Evolutionary conservation across 371 early-diverging fungal genomes (phyloP).

Genomic region (Chytridium lagenaria): DNA sequence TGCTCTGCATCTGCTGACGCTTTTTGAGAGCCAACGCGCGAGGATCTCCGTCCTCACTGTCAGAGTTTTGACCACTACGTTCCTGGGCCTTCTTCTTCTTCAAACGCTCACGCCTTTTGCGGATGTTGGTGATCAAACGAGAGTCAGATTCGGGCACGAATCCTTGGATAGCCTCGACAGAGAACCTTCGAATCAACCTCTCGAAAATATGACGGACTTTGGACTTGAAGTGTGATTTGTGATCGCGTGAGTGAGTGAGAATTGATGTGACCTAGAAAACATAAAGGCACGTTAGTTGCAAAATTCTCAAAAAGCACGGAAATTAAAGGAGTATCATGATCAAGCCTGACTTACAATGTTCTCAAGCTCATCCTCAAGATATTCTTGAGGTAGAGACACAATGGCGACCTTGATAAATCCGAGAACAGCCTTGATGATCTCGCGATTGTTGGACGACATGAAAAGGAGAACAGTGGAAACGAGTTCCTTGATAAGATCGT

Average conservation of each 20-base stretch:
- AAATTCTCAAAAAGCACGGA: neutral
- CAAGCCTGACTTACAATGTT: constrained; percentile 45
- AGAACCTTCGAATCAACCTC: constrained; percentile 85
- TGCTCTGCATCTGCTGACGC: constrained; percentile 40
- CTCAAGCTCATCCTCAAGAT: constrained; percentile 73
- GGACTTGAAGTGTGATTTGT: constrained; percentile 85
- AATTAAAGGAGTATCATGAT: neutral
- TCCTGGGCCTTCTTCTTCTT: constrained; percentile 74
- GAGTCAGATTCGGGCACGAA: constrained; percentile 86
- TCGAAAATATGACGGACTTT: constrained; percentile 93
- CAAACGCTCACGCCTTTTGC: constrained; percentile 85
- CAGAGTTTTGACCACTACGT: constrained; percentile 25
- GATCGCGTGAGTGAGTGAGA: constrained; percentile 83
- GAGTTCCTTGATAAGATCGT: constrained; percentile 68
- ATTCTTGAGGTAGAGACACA: constrained; percentile 74
- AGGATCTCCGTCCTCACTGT: constrained; percentile 59
- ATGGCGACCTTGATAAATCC: constrained; percentile 93
- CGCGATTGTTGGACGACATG: constrained; percentile 81
- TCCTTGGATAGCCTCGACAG: constrained; percentile 76
- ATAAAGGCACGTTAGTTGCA: neutral
- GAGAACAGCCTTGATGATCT: constrained; percentile 88
- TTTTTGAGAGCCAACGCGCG: constrained; percentile 42
- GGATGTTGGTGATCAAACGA: constrained; percentile 90
- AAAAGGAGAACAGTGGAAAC: constrained; percentile 65
- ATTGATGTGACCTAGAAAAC: constrained; percentile 55